phyloP scores from a whole-genome alignment of 2,329 filamentous ascomycete genomes.

The Zopfia rhizophila region DNA sequence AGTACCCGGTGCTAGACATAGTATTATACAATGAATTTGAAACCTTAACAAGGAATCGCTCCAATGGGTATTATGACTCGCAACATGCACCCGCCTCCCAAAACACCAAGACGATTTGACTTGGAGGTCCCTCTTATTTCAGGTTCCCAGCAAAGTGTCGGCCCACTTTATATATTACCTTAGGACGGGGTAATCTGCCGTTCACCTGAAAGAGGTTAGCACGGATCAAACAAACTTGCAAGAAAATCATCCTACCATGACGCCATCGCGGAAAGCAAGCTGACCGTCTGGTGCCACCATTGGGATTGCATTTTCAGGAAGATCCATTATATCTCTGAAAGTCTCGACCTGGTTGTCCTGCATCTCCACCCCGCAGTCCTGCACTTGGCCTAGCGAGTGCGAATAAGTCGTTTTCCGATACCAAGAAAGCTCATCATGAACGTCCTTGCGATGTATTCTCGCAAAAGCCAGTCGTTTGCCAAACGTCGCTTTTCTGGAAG shows the following conservation, averaged over 20 bases:
- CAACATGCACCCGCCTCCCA: too few relatives aligned
- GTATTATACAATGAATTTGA: too few relatives aligned
- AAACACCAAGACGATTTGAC: too few relatives aligned
- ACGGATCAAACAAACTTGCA: neutral
- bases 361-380: too few relatives aligned
- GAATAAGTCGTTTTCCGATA: neutral
- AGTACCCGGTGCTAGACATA: too few relatives aligned
- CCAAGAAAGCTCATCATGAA: conserved; percentile 16
- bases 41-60: too few relatives aligned
- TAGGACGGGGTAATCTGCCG: conserved; percentile 32
- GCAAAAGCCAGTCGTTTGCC: conserved; percentile 12
- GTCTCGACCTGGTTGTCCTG: too few relatives aligned
- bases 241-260: conserved; percentile 25
- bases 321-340: conserved; percentile 27
- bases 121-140: too few relatives aligned
- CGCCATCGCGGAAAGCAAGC: conserved; percentile 41
- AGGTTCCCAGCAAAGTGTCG: too few relatives aligned
- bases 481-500: conserved; percentile 44
- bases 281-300: conserved; percentile 37
- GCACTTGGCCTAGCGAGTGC: neutral
- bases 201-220: conserved; percentile 26
- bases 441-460: conserved; percentile 11
- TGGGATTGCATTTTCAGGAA: conserved; percentile 36
- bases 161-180: conserved; percentile 34
- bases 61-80: too few relatives aligned